Conservation (phyloP, 805 yeast species). For the Candida nitratophila region DNA sequence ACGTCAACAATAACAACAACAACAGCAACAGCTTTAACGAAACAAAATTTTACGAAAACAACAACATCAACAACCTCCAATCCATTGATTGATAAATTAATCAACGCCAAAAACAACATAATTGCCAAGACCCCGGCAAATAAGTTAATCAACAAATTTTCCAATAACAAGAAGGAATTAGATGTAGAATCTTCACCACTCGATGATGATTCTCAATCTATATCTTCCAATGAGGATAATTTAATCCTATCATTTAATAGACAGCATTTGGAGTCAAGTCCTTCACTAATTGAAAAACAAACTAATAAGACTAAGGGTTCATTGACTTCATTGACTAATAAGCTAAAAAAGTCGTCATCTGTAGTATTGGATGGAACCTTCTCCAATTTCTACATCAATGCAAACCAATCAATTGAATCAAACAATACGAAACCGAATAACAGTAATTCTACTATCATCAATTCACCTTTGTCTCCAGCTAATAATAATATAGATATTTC, state of each 20-base stretch:
- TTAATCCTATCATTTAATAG: not conserved
- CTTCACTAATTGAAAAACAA: not conserved
- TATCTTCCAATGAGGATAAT: not conserved
- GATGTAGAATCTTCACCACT: not conserved
- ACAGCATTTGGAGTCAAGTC: not conserved
- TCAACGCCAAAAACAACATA: not conserved
- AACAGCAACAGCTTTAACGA: not conserved
- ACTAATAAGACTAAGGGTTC: not conserved
- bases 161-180: not conserved
- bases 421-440: not conserved
- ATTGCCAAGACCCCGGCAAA: not conserved
- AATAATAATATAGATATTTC: no score
- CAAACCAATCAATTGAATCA: not conserved
- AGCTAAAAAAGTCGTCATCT: not conserved
- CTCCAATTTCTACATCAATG: conserved; percentile 8
- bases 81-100: not conserved
- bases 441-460: no score
- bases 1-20: not conserved
- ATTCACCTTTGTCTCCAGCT: no score
- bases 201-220: not conserved
- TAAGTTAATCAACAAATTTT: not conserved
- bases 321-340: not conserved
- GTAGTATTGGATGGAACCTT: conserved; percentile 4
- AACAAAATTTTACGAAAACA: not conserved
- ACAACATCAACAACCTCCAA: not conserved